A percentile compares a stretch with the other conserved stretches of the same genome.
Evolutionary conservation across 345 rosid species (phyloP).

Genomic region (Hibiscus syriacus): DNA sequence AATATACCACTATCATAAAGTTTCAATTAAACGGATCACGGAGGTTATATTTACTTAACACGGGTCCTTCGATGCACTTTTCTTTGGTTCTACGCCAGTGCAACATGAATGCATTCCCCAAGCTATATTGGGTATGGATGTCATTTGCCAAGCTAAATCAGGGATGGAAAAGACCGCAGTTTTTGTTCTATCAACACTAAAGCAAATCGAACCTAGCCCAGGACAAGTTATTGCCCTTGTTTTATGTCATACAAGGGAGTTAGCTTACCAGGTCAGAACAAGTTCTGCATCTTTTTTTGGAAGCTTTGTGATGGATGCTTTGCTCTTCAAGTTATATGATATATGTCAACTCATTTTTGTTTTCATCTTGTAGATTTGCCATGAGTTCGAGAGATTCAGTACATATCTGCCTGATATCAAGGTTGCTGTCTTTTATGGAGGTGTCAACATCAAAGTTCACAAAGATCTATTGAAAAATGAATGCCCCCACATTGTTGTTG

Average conservation of each 20-base stretch:
- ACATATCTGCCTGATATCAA: slow-evolving; percentile 82
- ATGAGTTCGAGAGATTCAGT: slow-evolving; percentile 95
- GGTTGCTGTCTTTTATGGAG: slow-evolving; percentile 96
- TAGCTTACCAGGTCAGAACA: slow-evolving; percentile 78
- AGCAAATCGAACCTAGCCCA: slow-evolving; percentile 82
- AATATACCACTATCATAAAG: slow-evolving; percentile 43
- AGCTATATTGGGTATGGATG: slow-evolving; percentile 98
- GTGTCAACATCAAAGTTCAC: slow-evolving; percentile 84
- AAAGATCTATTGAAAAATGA: slow-evolving; percentile 90
- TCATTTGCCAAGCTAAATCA: slow-evolving; percentile 98
- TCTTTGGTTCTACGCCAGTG: slow-evolving; percentile 81
- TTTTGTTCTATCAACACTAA: slow-evolving; percentile 82
- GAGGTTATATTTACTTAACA: slow-evolving; percentile 64
- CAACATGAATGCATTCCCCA: slow-evolving; percentile 99
- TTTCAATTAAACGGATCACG: slow-evolving; percentile 53
- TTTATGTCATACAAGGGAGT: slow-evolving; percentile 89
- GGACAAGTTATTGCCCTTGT: slow-evolving; percentile 95
- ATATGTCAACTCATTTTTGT: not conserved
- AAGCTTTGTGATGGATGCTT: not conserved
- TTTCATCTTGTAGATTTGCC: slow-evolving; percentile 56
- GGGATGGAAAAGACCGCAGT: slow-evolving; percentile 99
- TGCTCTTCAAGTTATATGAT: too few species aligned
- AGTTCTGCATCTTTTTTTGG: not conserved
- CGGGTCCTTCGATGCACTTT: slow-evolving; percentile 69
- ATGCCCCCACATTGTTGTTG: slow-evolving; percentile 97